phyloP scores from a whole-genome alignment of 345 rosid species.

The Viola odorata region DNA sequence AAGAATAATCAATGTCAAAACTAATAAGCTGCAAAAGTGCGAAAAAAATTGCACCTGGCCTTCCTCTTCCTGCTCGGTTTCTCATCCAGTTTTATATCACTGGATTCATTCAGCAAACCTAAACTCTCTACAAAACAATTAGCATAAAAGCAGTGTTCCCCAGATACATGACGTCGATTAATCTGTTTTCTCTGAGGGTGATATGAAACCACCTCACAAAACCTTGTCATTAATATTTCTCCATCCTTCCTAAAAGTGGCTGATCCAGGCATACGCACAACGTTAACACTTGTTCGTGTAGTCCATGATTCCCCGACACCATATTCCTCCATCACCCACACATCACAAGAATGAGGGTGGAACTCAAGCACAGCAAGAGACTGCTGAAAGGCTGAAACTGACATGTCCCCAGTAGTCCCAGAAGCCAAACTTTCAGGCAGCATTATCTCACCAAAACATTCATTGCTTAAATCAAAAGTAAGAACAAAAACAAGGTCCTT shows the following conservation, averaged over 20 bases:
- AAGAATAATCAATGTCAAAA: no score
- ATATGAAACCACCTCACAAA: neutral
- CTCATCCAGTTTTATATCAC: neutral
- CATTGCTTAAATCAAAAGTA: neutral
- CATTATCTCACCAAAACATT: neutral
- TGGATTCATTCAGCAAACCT: neutral
- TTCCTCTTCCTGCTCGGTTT: neutral
- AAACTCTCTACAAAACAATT: neutral
- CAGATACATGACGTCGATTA: neutral
- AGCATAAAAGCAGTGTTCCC: neutral
- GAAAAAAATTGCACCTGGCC: neutral
- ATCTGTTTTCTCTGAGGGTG: neutral
- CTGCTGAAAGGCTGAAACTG: neutral
- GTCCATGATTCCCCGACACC: neutral
- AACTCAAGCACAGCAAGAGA: neutral
- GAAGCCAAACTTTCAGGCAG: neutral
- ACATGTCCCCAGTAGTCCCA: no score
- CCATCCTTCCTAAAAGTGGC: neutral
- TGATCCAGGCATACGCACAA: neutral
- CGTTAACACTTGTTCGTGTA: neutral
- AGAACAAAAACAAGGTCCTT: neutral
- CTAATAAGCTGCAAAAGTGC: neutral
- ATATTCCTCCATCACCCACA: slow-evolving; percentile 8
- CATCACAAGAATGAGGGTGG: neutral
- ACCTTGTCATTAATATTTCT: neutral